These are phyloP conservation scores for Polymyxa betae DNA, from an alignment of 208 protist species.

Conservation along the genomic window DNA sequence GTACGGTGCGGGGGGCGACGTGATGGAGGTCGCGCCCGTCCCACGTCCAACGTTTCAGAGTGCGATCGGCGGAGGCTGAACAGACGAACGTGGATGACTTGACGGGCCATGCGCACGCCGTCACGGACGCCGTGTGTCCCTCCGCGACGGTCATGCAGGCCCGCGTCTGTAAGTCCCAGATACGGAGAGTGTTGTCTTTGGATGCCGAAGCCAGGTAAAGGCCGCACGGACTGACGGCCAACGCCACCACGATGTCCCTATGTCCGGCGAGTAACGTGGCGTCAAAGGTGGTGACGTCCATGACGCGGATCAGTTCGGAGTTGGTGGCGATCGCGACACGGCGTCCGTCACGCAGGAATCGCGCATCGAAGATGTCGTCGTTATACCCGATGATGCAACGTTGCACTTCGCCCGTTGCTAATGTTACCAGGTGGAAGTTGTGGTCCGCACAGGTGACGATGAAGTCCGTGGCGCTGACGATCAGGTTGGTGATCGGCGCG, in stretches of 20 bases:
- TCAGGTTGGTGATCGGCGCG: background rate
- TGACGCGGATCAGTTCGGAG: slow-evolving; percentile 48
- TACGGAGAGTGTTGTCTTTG: slow-evolving; percentile 53
- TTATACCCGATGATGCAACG: slow-evolving; percentile 50
- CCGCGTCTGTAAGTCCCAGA: slow-evolving; percentile 2
- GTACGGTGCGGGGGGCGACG: background rate
- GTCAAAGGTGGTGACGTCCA: slow-evolving; percentile 34
- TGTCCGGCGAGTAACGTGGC: background rate
- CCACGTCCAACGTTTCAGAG: slow-evolving; percentile 55
- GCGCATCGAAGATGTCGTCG: slow-evolving; percentile 51
- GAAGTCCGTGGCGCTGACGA: background rate
- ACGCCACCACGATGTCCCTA: background rate
- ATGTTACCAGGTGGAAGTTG: background rate
- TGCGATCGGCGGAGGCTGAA: slow-evolving; percentile 38
- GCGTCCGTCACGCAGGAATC: background rate
- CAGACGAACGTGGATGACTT: background rate
- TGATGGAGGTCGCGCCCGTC: background rate
- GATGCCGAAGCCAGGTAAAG: background rate
- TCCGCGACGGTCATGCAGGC: background rate
- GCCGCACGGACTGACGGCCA: background rate
- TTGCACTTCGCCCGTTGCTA: background rate
- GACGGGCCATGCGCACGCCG: background rate
- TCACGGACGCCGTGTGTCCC: background rate
- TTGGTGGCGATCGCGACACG: slow-evolving; percentile 37
- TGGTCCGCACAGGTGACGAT: background rate